These are phyloP conservation scores for Rutidosis leptorrhynchoides DNA, from an alignment of 129 eudicot species.

Conservation along the genomic window DNA sequence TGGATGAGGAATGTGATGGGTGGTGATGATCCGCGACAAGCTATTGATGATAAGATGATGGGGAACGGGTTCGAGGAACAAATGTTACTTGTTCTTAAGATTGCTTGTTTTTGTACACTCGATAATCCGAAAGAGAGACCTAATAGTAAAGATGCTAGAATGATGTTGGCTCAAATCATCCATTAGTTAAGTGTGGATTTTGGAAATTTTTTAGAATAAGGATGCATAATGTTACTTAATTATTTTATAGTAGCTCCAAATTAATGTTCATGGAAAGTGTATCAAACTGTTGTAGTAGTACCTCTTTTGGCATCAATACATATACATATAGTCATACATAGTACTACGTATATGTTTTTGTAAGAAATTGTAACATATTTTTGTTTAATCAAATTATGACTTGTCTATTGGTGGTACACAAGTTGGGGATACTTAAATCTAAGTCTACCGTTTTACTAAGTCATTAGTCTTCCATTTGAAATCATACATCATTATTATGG, in stretches of 20 bases:
- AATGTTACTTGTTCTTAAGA: conserved; percentile 85
- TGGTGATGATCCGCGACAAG: conserved; percentile 66
- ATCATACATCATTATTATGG: conserved; percentile 7
- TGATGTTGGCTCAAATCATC: conserved; percentile 79
- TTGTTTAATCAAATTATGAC: neutral
- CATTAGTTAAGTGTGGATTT: conserved; percentile 27
- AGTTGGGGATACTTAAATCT: conserved; percentile 2
- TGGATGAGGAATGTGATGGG: conserved; percentile 92
- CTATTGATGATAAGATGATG: conserved; percentile 55
- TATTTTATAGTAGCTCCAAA: conserved; percentile 1
- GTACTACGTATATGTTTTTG: neutral
- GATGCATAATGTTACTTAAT: neutral
- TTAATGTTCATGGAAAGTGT: conserved; percentile 6
- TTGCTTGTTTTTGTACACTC: conserved; percentile 80
- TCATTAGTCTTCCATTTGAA: neutral
- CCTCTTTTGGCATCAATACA: conserved; percentile 1
- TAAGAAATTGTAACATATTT: neutral
- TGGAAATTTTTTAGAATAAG: conserved; percentile 4
- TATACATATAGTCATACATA: too few species aligned
- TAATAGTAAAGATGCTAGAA: conserved; percentile 64
- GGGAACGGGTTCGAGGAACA: conserved; percentile 90
- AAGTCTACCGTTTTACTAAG: neutral
- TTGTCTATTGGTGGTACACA: neutral
- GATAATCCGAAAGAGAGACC: conserved; percentile 90
- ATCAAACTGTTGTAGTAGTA: neutral